Percentiles rank a stretch among this genome's conserved stretches.
phyloP scores from a whole-genome alignment of 2,329 filamentous ascomycete genomes.

The Colletotrichum trifolii region DNA sequence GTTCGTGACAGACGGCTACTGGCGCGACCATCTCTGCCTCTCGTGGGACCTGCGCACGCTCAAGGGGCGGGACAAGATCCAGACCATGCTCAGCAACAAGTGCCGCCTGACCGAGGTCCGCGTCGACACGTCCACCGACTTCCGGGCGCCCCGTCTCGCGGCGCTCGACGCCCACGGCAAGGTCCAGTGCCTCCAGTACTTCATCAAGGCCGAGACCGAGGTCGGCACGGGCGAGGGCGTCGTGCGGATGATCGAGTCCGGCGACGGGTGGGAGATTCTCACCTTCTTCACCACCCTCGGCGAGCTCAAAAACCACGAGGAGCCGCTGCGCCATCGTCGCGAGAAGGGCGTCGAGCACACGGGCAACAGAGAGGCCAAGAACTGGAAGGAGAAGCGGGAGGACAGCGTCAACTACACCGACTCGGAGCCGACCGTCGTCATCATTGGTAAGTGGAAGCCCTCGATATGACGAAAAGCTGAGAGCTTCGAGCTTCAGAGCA shows the following conservation, averaged over 20 bases:
- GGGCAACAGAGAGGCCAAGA: constrained; percentile 46
- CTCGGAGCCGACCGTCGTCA: constrained; percentile 35
- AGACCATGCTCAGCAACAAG: constrained; percentile 48
- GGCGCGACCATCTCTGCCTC: constrained; percentile 68
- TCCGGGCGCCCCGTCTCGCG: constrained; percentile 55
- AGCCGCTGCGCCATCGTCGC: constrained; percentile 54
- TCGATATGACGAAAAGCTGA: not conserved
- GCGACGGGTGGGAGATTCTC: constrained; percentile 62
- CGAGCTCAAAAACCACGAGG: constrained; percentile 60
- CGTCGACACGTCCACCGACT: constrained; percentile 57
- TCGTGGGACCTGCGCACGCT: constrained; percentile 64
- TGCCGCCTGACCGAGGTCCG: constrained; percentile 54
- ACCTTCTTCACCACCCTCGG: constrained; percentile 66
- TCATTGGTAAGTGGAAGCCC: constrained; percentile 35
- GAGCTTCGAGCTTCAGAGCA: not conserved
- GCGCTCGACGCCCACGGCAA: constrained; percentile 62
- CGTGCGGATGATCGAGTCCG: constrained; percentile 57
- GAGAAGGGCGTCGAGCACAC: constrained; percentile 64
- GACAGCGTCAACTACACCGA: constrained; percentile 34
- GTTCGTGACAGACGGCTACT: constrained; percentile 60
- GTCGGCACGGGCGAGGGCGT: constrained; percentile 68
- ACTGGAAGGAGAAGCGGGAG: constrained; percentile 38
- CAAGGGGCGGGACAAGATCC: constrained; percentile 54
- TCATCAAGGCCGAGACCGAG: constrained; percentile 63
- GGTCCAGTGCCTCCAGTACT: constrained; percentile 66